Evolutionary conservation across 345 rosid genomes (phyloP).

Genomic region (Arabidopsis suecica): DNA sequence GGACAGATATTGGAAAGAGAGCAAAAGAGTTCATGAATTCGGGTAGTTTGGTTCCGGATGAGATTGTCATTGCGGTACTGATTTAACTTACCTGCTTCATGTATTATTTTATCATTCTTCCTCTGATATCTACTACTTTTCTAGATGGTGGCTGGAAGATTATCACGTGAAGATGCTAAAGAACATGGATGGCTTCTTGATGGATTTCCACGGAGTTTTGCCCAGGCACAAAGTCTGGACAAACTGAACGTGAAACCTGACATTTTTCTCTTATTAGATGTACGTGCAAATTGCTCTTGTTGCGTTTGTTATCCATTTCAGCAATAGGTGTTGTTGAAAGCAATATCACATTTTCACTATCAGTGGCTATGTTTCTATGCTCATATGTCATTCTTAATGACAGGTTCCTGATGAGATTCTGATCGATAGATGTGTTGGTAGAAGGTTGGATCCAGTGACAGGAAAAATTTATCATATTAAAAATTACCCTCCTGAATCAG

Average conservation of each 20-base stretch:
- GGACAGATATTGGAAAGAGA: slow-evolving; percentile 75
- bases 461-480: slow-evolving; percentile 82
- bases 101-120: slow-evolving; percentile 11
- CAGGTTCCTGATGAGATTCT: slow-evolving; percentile 98
- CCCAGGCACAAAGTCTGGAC: slow-evolving; percentile 83
- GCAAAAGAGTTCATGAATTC: slow-evolving; percentile 83
- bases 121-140: slow-evolving; percentile 25
- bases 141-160: slow-evolving; percentile 70
- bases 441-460: slow-evolving; percentile 77
- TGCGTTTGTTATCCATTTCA: slow-evolving; percentile 20
- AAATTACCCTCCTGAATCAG: slow-evolving; percentile 71
- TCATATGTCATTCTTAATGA: slow-evolving; percentile 44
- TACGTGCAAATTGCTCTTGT: slow-evolving; percentile 42
- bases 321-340: neutral
- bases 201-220: slow-evolving; percentile 79
- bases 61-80: slow-evolving; percentile 74
- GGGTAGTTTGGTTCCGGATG: slow-evolving; percentile 89
- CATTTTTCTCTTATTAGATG: slow-evolving; percentile 73
- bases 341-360: neutral
- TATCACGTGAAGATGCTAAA: slow-evolving; percentile 73
- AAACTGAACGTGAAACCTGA: slow-evolving; percentile 76
- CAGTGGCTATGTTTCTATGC: slow-evolving; percentile 40
- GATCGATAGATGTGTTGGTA: slow-evolving; percentile 89
- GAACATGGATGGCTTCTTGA: slow-evolving; percentile 92
- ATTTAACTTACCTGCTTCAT: neutral